Evolutionary conservation across 2,329 filamentous ascomycete species (phyloP).

Genomic region (Stagonosporopsis chrysanthemi): DNA sequence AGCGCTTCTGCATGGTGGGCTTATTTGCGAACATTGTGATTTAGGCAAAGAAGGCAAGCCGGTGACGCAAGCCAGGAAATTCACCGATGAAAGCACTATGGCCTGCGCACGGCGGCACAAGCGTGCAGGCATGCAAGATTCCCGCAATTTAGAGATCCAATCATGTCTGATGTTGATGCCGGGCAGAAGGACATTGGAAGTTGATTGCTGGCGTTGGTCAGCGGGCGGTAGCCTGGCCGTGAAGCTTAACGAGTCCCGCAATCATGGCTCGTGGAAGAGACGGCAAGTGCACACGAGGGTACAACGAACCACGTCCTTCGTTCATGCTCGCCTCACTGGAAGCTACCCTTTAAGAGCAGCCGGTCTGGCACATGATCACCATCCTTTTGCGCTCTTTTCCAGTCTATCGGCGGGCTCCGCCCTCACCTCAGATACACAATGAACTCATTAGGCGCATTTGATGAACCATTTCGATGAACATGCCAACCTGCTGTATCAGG

Average conservation of each 20-base stretch:
- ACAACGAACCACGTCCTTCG: not conserved
- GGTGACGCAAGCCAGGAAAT: conserved; percentile 15
- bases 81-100: not conserved
- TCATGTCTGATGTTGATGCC: not conserved
- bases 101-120: not conserved
- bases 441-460: conserved; percentile 10
- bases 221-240: not conserved
- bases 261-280: not conserved
- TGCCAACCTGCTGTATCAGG: not conserved
- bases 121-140: not conserved
- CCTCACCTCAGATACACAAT: not conserved
- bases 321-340: conserved; percentile 1
- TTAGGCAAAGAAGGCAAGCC: conserved; percentile 33
- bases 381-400: not conserved
- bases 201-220: not conserved
- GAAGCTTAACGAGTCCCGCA: not conserved
- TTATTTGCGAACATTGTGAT: conserved; percentile 15
- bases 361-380: conserved; percentile 2
- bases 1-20: conserved; percentile 13
- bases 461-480: conserved; percentile 1
- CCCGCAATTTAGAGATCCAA: not conserved
- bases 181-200: not conserved
- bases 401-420: conserved; percentile 1
- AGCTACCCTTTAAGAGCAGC: not conserved
- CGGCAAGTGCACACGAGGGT: not conserved